These are phyloP conservation scores for Heterobasidion annosum DNA, from an alignment of 1,284 basidiomycete species.

Conservation along the genomic window DNA sequence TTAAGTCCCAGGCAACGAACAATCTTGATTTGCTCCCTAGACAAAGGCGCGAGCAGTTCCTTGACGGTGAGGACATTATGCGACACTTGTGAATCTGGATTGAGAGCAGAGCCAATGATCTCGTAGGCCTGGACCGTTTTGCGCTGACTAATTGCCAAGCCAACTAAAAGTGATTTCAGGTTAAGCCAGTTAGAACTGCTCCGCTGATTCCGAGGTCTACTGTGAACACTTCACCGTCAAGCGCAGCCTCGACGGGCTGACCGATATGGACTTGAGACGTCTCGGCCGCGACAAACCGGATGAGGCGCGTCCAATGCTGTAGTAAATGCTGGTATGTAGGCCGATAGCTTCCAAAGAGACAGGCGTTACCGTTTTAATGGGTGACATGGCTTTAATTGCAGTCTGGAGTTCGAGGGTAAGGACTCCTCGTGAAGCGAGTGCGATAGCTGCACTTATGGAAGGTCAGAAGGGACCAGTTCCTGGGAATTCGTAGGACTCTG, in stretches of 20 bases:
- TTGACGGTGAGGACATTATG: slow-evolving; percentile 58
- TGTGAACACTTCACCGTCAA: slow-evolving; percentile 43
- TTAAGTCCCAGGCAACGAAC: slow-evolving; percentile 78
- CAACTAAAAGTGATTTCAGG: slow-evolving; percentile 35
- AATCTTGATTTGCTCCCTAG: slow-evolving; percentile 51
- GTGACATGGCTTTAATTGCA: slow-evolving; percentile 33
- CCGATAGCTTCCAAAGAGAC: too few species aligned
- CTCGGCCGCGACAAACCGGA: slow-evolving; percentile 78
- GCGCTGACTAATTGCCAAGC: slow-evolving; percentile 49
- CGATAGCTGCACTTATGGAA: too few species aligned
- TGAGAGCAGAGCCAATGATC: slow-evolving; percentile 58
- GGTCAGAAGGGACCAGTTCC: too few species aligned
- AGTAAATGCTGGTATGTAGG: not conserved
- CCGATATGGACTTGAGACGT: slow-evolving; percentile 69
- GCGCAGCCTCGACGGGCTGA: slow-evolving; percentile 57
- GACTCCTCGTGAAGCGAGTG: too few species aligned
- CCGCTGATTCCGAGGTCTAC: not conserved
- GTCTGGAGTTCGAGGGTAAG: not conserved
- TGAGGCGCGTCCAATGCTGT: slow-evolving; percentile 72
- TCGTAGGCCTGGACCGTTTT: slow-evolving; percentile 57
- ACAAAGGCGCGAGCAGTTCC: slow-evolving; percentile 62
- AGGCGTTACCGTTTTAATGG: slow-evolving; percentile 44
- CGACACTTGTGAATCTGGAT: slow-evolving; percentile 54
- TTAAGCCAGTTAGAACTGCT: not conserved
- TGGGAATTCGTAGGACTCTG: not conserved